Percentiles rank a stretch among this genome's conserved stretches.
Conservation (phyloP, 2,329 filamentous ascomycete genomes). For the Apiospora rasikravindrae region DNA sequence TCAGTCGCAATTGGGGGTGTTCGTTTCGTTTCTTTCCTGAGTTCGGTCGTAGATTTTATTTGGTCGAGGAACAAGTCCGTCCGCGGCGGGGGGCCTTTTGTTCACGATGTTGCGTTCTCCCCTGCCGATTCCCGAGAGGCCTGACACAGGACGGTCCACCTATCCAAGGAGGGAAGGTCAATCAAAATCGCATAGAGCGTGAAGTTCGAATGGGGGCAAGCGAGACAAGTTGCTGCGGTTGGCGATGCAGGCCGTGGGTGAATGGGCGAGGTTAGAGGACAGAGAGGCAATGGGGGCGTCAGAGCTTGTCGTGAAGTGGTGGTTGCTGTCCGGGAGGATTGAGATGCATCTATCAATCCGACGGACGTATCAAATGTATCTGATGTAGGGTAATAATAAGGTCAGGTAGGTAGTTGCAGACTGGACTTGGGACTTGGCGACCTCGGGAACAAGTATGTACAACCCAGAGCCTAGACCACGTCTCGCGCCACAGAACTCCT, state of each 20-base stretch:
- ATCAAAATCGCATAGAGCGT: conserved; percentile 15
- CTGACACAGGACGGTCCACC: conserved; percentile 19
- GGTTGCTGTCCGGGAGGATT: conserved; percentile 1
- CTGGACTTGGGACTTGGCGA: conserved; percentile 18
- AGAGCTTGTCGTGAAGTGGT: conserved; percentile 4
- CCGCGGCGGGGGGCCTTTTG: conserved; percentile 9
- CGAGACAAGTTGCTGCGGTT: conserved; percentile 6
- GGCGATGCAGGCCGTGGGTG: neutral
- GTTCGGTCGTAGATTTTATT: neutral
- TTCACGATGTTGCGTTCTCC: conserved; percentile 18
- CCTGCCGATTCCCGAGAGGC: conserved; percentile 5
- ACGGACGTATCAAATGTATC: conserved; percentile 13
- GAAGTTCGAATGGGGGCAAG: neutral
- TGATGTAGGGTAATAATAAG: conserved; percentile 14
- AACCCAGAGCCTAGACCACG: conserved; percentile 19
- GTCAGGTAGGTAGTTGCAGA: conserved; percentile 10
- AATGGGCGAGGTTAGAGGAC: neutral
- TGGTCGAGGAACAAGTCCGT: neutral
- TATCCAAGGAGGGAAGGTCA: conserved; percentile 12
- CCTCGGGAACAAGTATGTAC: conserved; percentile 18
- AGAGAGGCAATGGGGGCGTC: conserved; percentile 11
- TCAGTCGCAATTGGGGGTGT: conserved; percentile 8
- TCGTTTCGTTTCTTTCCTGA: conserved; percentile 9
- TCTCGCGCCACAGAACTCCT: conserved; percentile 13
- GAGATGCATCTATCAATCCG: conserved; percentile 15